Conservation (phyloP, 2,329 filamentous ascomycete species). For the Chrysoporthe deuterocubensis region DNA sequence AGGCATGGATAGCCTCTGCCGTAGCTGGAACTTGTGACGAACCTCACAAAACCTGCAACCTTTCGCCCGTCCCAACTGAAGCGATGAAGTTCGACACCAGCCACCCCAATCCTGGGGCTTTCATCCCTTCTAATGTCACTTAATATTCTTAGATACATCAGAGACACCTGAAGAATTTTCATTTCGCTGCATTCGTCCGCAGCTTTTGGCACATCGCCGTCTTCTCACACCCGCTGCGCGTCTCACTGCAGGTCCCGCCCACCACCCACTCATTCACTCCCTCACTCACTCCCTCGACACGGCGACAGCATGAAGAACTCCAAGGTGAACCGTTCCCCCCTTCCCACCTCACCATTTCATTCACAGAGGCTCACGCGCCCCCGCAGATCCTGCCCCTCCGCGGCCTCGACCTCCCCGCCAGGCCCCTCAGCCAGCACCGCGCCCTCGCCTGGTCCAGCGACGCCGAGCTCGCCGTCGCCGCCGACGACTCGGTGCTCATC, state of each 20-base stretch:
- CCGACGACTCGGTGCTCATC: conserved; percentile 58
- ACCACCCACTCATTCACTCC: not conserved
- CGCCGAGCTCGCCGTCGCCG: conserved; percentile 59
- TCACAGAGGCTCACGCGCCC: not conserved
- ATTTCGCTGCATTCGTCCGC: not conserved
- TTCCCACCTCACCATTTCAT: not conserved
- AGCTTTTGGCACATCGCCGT: not conserved
- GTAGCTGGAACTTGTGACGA: not conserved
- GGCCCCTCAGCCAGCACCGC: conserved; percentile 38
- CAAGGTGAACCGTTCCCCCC: conserved; percentile 13
- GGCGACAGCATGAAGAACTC: conserved; percentile 20
- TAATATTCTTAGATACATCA: not conserved
- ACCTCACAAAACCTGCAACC: conserved; percentile 13
- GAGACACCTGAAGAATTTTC: not conserved
- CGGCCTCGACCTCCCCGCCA: conserved; percentile 36
- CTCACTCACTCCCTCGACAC: no score
- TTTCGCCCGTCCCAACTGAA: not conserved
- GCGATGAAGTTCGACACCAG: not conserved
- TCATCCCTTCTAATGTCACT: conserved; percentile 1
- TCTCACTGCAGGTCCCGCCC: not conserved
- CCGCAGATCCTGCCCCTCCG: conserved; percentile 52
- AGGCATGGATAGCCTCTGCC: not conserved
- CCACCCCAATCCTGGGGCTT: conserved; percentile 9
- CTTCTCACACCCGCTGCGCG: not conserved
- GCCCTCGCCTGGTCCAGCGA: conserved; percentile 60